phyloP scores from a whole-genome alignment of 1,284 basidiomycete genomes.

The Pseudozyma hubeiensis region DNA sequence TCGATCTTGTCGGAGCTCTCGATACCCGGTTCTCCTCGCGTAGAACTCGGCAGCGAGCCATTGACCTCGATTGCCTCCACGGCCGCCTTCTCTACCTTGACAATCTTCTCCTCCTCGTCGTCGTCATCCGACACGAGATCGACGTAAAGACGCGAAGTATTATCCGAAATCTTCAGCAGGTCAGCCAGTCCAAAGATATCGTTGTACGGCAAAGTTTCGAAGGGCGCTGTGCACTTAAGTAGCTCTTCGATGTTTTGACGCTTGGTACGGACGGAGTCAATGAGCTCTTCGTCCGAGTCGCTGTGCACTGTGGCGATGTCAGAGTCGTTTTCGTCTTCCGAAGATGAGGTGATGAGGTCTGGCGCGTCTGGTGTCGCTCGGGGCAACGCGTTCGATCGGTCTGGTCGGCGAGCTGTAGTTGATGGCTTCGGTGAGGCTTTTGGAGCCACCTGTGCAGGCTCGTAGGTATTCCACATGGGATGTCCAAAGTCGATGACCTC shows the following conservation, averaged over 20 bases:
- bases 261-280: slow-evolving; percentile 29
- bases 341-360: slow-evolving; percentile 12
- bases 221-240: slow-evolving; percentile 31
- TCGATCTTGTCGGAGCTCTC: neutral
- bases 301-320: slow-evolving; percentile 36
- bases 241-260: slow-evolving; percentile 47
- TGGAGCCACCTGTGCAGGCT: neutral
- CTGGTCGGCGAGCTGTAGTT: neutral
- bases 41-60: neutral
- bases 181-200: slow-evolving; percentile 44
- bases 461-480: slow-evolving; percentile 16
- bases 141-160: slow-evolving; percentile 27
- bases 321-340: slow-evolving; percentile 31
- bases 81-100: neutral
- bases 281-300: slow-evolving; percentile 43
- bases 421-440: neutral
- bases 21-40: neutral
- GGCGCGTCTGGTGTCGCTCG: neutral
- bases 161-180: slow-evolving; percentile 26
- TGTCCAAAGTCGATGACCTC: slow-evolving; percentile 46
- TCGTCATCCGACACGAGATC: slow-evolving; percentile 46
- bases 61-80: neutral
- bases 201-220: slow-evolving; percentile 46
- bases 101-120: neutral
- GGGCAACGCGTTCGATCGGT: neutral